Evolutionary conservation across 225 moss, liverwort and hornwort genomes (phyloP).

Genomic region (Rhytidiadelphus loreus): DNA sequence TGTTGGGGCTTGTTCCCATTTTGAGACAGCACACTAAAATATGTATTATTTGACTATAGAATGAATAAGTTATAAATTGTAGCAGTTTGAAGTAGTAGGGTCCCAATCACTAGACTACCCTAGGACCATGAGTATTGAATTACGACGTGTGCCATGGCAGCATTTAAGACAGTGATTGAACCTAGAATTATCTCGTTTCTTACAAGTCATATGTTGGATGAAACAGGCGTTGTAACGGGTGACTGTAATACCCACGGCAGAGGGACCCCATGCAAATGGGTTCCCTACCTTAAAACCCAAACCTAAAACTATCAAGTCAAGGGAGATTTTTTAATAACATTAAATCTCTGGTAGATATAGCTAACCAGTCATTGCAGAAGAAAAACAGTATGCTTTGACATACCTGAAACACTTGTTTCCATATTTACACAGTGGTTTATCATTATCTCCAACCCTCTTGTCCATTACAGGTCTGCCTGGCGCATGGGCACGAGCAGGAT

Average conservation of each 20-base stretch:
- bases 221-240: not conserved
- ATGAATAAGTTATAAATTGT: not conserved
- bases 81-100: not conserved
- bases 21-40: not conserved
- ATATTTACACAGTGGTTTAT: constrained; percentile 32
- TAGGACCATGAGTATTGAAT: not conserved
- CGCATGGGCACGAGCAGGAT: not conserved
- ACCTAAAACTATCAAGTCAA: not conserved
- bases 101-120: not conserved
- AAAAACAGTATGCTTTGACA: not conserved
- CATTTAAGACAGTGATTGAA: not conserved
- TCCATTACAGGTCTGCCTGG: not conserved
- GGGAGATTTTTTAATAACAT: not conserved
- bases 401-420: constrained; percentile 38
- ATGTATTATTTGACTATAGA: not conserved
- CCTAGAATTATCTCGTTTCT: not conserved
- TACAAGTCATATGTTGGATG: not conserved
- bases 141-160: not conserved
- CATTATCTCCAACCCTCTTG: not conserved
- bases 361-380: not conserved
- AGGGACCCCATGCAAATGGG: not conserved
- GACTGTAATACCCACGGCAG: not conserved
- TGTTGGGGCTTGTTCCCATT: not conserved
- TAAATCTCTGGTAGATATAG: not conserved
- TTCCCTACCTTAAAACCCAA: not conserved